Evolutionary conservation across 169 alveolate species (phyloP), one percentile per base, ranked within the genome.

Genomic region (Toxoplasma gondii): DNA sequence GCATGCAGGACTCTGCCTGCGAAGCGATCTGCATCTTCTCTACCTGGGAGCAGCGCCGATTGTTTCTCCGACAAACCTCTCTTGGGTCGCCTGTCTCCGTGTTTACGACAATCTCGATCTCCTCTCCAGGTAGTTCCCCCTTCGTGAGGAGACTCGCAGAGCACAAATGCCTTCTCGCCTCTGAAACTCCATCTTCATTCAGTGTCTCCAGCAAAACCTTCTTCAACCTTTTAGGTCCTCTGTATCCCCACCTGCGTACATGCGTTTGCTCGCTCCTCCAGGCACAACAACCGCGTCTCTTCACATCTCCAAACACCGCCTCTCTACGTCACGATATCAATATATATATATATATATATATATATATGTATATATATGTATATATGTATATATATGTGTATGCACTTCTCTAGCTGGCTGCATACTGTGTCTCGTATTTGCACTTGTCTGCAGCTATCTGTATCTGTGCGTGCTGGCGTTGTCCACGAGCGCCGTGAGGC

Each of bases 21-120:
- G 67, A 29, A 82, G 36, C 64, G 90, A 82, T 27, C 39, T 82
- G 90, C 90, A 82, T 43, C 64, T 82, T 5, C 90, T 82, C 5
- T 82, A 82, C 90, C 90, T 82, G n/a, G 64, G 90, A 10, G 90
- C 67, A 7, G 17, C 67, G 1, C 90, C 90, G 4, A 67, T 43
- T 22, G 67, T 41, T 31, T 22, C 90, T 19, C 90, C 27, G 7
- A 10, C 41, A 17, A 41, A 38, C 64, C 5, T 82, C 90, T 82
- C 44, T 31, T 82, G 90, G 90, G 17, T 9, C 36, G 67, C 90
- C 44, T 82, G 12, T 27, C 90, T 82, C 5, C 90, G 90, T 31
- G 38, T 82, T 41, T 82, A 43, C 90, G 90, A 82, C 64, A 49
- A 22, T 31, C 90, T 82, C 24, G 90, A 82, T 36, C 38, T 82